A percentile compares a stretch with the other conserved stretches of the same genome.
Conservation (phyloP, 2,329 filamentous ascomycete genomes). For the Trichophyton rubrum region DNA sequence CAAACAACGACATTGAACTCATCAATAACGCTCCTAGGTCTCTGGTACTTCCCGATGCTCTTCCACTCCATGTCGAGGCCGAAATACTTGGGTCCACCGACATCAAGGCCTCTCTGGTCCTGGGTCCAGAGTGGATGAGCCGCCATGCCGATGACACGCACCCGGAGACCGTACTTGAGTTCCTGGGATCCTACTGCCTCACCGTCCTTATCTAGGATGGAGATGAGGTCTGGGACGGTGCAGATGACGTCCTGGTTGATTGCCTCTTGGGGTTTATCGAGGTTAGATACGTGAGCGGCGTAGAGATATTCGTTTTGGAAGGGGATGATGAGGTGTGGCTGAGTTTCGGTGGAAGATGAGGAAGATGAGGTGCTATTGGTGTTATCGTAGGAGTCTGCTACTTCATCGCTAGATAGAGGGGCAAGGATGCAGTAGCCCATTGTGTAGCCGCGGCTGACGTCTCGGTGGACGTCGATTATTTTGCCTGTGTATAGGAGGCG, state of each 20-base stretch:
- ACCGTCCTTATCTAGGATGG: conserved; percentile 33
- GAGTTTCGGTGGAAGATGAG: not conserved
- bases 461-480: conserved; percentile 31
- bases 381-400: conserved; percentile 5
- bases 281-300: conserved; percentile 15
- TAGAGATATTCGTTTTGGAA: conserved; percentile 22
- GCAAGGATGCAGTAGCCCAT: conserved; percentile 24
- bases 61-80: conserved; percentile 18
- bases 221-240: conserved; percentile 28
- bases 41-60: conserved; percentile 16
- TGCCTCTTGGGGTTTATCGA: conserved; percentile 7
- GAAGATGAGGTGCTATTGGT: not conserved
- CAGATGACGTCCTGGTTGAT: conserved; percentile 16
- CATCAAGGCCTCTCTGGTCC: conserved; percentile 25
- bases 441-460: conserved; percentile 28
- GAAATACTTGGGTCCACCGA: conserved; percentile 33
- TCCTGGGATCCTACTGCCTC: conserved; percentile 41
- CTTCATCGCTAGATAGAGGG: conserved; percentile 16
- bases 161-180: conserved; percentile 40
- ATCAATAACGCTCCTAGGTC: conserved; percentile 20
- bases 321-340: conserved; percentile 17
- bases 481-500: conserved; percentile 34
- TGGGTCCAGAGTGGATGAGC: conserved; percentile 40
- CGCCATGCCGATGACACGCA: conserved; percentile 40
- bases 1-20: conserved; percentile 14